Evolutionary conservation across 169 alveolate genomes (phyloP), one percentile per base, ranked within the genome.

Genomic region (Plasmodium yoelii): DNA sequence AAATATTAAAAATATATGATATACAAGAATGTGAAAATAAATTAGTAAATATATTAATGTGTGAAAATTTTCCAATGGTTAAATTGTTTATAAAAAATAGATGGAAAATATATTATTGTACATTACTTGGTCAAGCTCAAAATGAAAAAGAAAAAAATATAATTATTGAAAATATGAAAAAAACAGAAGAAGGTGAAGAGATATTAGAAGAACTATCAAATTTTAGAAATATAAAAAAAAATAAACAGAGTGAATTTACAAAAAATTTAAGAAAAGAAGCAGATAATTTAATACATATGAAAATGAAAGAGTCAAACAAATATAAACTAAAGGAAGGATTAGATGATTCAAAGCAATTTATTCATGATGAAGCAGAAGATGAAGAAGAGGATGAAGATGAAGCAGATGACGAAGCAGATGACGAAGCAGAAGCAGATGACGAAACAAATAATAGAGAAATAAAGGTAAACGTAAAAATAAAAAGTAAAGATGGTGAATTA

Each of bases 1-100:
- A 93, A 9, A 84, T 93, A 28, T 88, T 97, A 53, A 74, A 87
- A 42, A 73, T 92, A 12, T 94, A 94, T 57, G 98, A 98, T 74
- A 94, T 96, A 59, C 99, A 97, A 93, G 98, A 97, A 84, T 96
- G 99, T 65, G 99, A 98, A 93, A 98, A 97, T 92, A 93, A 95
- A 86, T 87, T 97, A 18, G 97, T 97, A 63, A 74, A 91, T 44
- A 59, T 97, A 63, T 94, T 98, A 82, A 97, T 97, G 75, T 97
- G 97, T 86, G 99, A 98, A 73, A 93, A 97, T 86, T 97, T 97
- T 88, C 96, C 96, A 69, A 95, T 97, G 71, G 98, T 98, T 28
- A 96, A 96, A 86, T 68, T 91, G 73, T 72, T 98, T 22, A 94
- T 97, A 28, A 93, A 94, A 39, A 95, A 96, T 70, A 82, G 99